These are phyloP conservation scores for Picea engelmannii DNA, from an alignment of 83 land plant species.

Conservation along the genomic window DNA sequence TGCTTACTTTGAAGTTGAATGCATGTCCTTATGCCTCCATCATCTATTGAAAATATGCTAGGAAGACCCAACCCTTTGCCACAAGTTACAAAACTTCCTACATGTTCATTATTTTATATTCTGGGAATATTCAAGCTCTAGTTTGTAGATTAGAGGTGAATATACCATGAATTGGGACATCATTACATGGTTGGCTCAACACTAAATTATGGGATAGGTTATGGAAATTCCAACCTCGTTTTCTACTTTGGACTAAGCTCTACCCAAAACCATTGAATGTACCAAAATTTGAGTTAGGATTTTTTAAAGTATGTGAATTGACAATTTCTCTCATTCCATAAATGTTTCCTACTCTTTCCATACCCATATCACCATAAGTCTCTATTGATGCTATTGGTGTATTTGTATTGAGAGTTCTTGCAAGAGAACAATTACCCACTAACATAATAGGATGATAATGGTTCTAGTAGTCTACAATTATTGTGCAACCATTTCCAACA, in stretches of 20 bases:
- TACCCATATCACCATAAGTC: not conserved
- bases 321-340: conserved; percentile 9
- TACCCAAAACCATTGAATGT: not conserved
- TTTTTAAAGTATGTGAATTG: conserved; percentile 9
- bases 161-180: not conserved
- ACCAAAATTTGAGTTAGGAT: not conserved
- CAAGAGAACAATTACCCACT: conserved; percentile 4
- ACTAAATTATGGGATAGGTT: conserved; percentile 2
- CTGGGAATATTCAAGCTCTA: not conserved
- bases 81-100: not conserved
- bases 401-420: not conserved
- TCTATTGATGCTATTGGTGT: not conserved
- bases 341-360: conserved; percentile 1
- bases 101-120: not conserved
- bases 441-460: not conserved
- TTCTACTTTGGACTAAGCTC: not conserved
- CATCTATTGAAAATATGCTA: not conserved
- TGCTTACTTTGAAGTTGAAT: not conserved
- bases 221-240: not conserved
- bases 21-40: not conserved
- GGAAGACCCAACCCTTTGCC: not conserved
- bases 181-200: conserved; percentile 6
- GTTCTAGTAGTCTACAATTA: conserved; percentile 6
- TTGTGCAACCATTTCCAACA: not conserved
- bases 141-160: not conserved